These are phyloP conservation scores for Phytopythium cucurbitacearum DNA, from an alignment of 352 stramenopile species.

Conservation along the genomic window DNA sequence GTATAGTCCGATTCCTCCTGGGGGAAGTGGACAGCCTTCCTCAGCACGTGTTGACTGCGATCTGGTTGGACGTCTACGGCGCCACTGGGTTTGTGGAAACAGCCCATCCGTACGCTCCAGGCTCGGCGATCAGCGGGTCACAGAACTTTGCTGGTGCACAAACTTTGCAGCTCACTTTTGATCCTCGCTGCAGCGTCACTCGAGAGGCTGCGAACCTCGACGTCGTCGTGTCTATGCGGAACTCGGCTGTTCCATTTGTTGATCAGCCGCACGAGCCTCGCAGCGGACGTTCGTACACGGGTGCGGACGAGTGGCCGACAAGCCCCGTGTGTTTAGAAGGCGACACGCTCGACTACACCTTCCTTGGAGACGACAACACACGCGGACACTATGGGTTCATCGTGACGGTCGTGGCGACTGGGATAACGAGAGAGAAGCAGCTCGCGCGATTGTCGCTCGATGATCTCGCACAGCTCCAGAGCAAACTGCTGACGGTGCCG, in stretches of 20 bases:
- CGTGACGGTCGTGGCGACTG: slow-evolving; percentile 49
- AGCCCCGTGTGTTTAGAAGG: slow-evolving; percentile 48
- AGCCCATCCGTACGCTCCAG: slow-evolving; percentile 46
- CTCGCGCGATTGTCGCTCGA: slow-evolving; percentile 34
- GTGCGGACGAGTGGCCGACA: slow-evolving; percentile 42
- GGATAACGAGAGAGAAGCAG: slow-evolving; percentile 62
- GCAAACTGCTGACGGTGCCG: slow-evolving; percentile 18
- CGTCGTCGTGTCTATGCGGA: slow-evolving; percentile 13
- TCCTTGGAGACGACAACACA: slow-evolving; percentile 51
- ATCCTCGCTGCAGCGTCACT: slow-evolving; percentile 52
- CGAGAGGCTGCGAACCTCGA: slow-evolving; percentile 13
- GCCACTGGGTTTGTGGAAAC: slow-evolving; percentile 56
- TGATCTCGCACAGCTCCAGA: slow-evolving; percentile 34
- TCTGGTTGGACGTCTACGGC: slow-evolving; percentile 82
- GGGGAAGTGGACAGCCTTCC: slow-evolving; percentile 39
- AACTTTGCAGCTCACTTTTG: slow-evolving; percentile 57
- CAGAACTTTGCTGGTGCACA: slow-evolving; percentile 56
- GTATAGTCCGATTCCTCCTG: slow-evolving; percentile 58
- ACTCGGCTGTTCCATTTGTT: slow-evolving; percentile 8
- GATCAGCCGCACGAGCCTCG: slow-evolving; percentile 11
- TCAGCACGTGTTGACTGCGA: slow-evolving; percentile 49
- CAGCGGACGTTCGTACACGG: slow-evolving; percentile 30
- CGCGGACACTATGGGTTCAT: slow-evolving; percentile 55
- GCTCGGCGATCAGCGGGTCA: slow-evolving; percentile 18
- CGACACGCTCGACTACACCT: slow-evolving; percentile 57